These are phyloP conservation scores for Fraxinus greggii DNA, from an alignment of 305 asterid genomes.

Conservation along the genomic window DNA sequence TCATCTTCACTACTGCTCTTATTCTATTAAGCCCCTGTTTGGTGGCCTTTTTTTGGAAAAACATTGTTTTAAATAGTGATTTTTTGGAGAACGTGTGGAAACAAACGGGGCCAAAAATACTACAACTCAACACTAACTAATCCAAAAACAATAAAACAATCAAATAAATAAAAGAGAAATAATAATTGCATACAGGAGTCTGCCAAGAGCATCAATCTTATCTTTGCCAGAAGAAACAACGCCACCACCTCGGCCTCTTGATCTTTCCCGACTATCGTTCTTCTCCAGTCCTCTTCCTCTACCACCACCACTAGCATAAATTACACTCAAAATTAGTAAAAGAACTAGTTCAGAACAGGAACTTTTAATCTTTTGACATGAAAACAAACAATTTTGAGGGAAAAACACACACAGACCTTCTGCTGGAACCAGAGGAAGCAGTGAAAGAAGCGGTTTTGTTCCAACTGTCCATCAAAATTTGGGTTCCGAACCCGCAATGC, in stretches of 20 bases:
- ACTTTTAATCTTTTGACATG: background rate
- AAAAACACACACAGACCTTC: slow-evolving; percentile 23
- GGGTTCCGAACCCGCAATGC: slow-evolving; percentile 1
- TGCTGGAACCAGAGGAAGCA: slow-evolving; percentile 40
- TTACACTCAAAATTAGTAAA: background rate
- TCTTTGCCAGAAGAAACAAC: slow-evolving; percentile 40
- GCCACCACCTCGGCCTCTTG: slow-evolving; percentile 30
- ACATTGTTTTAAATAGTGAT: too few species aligned
- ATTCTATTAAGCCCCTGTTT: too few species aligned
- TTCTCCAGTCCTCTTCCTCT: slow-evolving; percentile 47
- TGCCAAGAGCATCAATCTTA: slow-evolving; percentile 82
- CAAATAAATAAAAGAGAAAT: background rate
- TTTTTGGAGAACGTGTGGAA: too few species aligned
- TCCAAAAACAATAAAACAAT: background rate
- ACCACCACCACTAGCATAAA: slow-evolving; percentile 38
- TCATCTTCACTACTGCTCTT: background rate
- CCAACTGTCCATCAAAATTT: slow-evolving; percentile 35
- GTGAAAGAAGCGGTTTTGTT: slow-evolving; percentile 38
- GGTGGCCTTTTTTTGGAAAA: too few species aligned
- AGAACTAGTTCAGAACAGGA: background rate
- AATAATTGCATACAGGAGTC: slow-evolving; percentile 59
- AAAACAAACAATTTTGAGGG: background rate
- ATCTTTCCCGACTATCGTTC: slow-evolving; percentile 33
- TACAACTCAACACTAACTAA: background rate
- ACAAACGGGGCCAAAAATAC: too few species aligned